A percentile compares a stretch with the other conserved stretches of the same genome.
phyloP scores from a whole-genome alignment of 2,329 filamentous ascomycete genomes.

The Sphaerulina vaccinii region DNA sequence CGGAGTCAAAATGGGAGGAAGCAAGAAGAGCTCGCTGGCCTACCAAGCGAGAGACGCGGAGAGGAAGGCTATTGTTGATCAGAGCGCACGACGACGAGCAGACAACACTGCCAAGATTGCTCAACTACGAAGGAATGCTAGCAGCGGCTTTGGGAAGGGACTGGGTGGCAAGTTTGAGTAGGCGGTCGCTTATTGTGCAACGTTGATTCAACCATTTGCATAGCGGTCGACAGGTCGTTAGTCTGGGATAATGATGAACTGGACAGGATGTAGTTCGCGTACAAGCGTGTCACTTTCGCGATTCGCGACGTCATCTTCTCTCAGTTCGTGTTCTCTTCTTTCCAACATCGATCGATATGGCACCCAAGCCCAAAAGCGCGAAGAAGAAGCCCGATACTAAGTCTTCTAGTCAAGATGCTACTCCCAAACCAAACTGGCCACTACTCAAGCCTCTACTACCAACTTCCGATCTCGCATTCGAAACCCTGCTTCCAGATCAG shows the following conservation, averaged over 20 bases:
- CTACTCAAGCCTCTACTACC: constrained; percentile 67
- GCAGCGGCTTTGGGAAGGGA: constrained; percentile 39
- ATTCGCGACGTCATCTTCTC: no score
- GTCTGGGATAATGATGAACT: no score
- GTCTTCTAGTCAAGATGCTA: background rate
- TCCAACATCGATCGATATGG: background rate
- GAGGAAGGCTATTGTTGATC: constrained; percentile 51
- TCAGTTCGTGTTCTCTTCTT: background rate
- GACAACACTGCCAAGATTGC: constrained; percentile 49
- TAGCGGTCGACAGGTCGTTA: no score
- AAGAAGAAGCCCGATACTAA: background rate
- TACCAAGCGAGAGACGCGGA: constrained; percentile 60
- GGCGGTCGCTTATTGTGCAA: no score
- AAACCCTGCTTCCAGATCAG: constrained; percentile 60
- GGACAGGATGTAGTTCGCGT: no score
- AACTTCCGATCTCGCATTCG: constrained; percentile 60
- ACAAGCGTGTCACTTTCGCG: no score
- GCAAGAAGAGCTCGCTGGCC: constrained; percentile 61
- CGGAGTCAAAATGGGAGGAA: constrained; percentile 48
- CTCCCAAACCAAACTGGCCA: constrained; percentile 63
- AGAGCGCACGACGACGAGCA: constrained; percentile 52
- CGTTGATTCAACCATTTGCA: no score
- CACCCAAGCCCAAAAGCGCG: constrained; percentile 7
- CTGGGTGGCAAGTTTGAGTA: constrained; percentile 46
- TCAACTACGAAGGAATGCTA: constrained; percentile 41